Evolutionary conservation across 2,329 filamentous ascomycete genomes (phyloP), one percentile per base, ranked within the genome.

Genomic region (Ophiocordyceps camponoti-saundersi): DNA sequence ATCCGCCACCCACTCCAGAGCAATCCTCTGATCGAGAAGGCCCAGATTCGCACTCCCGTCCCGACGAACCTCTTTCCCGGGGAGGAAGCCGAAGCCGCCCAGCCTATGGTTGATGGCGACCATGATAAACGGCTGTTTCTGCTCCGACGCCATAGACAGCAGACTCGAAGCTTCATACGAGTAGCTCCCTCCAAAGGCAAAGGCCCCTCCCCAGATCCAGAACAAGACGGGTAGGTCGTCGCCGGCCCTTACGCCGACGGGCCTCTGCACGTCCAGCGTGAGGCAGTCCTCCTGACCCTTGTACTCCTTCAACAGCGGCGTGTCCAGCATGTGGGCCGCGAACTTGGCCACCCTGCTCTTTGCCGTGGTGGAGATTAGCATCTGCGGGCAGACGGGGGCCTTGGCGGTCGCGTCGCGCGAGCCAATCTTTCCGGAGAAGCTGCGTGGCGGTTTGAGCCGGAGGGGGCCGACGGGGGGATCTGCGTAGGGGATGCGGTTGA

Each of bases 101-200:
- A 85, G 67, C 2, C 84, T 79, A 62, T 93, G 89, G 64, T 88
- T 89, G 56, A 89, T 77, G 0, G 80, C 74, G 0, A 90, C 84
- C 47, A 80, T 85, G 44, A 93, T 64, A 51, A 90, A 78, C 0
- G 81, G 79, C 61, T 62, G 60, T 1, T 53, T 43, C 46, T 63
- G 60, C 3, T 56, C 49, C 36, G 75, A 57, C 3, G 68, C 73
- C 16, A 66, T 64, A 1, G 56, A 46, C 1, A 80, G 53, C 12
- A 77, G 61, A 41, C 61, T 62, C 4, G 65, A 59, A 4, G 62
- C 73, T 49, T 79, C 73, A 52, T 78, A 80, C 59, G 68, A 71
- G 48, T 57, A 60, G 48, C 60, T 70, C 48, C 60, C 71, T 22
- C 71, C 73, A 6, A 76, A 61, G 57, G 77, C 68, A 48, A 81